Percentiles rank a stretch among this genome's conserved stretches.
phyloP scores from a whole-genome alignment of 2,329 filamentous ascomycete genomes.

The Penicillium sclerotigenum region DNA sequence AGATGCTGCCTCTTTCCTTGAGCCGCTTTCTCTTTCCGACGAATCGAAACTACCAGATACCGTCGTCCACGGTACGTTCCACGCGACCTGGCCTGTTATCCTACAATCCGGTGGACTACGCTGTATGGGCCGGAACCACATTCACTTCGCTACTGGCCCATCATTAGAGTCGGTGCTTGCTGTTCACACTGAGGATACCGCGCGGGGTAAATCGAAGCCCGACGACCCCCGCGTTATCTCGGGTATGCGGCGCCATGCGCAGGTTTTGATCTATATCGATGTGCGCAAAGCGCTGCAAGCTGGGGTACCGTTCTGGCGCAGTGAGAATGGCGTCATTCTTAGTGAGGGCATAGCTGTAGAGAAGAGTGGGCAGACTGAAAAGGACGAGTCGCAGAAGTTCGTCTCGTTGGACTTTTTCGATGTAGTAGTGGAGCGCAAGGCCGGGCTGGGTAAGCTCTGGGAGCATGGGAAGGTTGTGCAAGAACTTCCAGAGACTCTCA shows the following conservation, averaged over 20 bases:
- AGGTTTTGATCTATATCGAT: conserved; percentile 76
- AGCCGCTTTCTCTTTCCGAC: conserved; percentile 60
- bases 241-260: conserved; percentile 75
- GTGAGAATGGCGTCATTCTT: conserved; percentile 73
- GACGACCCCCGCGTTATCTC: conserved; percentile 58
- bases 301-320: conserved; percentile 69
- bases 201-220: conserved; percentile 11
- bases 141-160: conserved; percentile 80
- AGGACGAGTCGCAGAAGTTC: conserved; percentile 52
- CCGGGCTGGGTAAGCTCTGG: conserved; percentile 69
- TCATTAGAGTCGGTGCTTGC: conserved; percentile 45
- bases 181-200: conserved; percentile 17
- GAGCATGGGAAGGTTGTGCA: conserved; percentile 52
- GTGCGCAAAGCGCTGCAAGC: conserved; percentile 62
- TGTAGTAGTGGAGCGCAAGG: conserved; percentile 69
- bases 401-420: conserved; percentile 67
- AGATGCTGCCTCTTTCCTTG: conserved; percentile 68
- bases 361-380: conserved; percentile 43
- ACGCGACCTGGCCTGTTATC: conserved; percentile 73
- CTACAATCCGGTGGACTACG: conserved; percentile 71
- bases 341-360: conserved; percentile 45
- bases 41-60: conserved; percentile 54
- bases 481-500: conserved; percentile 48
- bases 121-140: conserved; percentile 79
- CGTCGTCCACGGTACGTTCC: conserved; percentile 87